Conservation (phyloP, 2,329 filamentous ascomycete genomes). For the Beauveria sp. region DNA sequence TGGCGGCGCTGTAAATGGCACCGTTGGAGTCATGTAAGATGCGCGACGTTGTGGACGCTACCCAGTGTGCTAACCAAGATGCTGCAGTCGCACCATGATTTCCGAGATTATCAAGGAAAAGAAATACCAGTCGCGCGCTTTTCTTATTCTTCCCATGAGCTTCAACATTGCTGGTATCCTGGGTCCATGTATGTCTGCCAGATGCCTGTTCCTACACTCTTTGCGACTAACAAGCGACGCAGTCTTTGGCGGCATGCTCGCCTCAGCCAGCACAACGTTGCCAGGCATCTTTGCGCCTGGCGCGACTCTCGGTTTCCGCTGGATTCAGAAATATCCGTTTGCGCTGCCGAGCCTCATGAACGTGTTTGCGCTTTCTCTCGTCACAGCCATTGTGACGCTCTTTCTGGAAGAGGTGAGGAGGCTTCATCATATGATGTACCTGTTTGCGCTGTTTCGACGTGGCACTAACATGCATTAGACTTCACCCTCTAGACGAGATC, state of each 20-base stretch:
- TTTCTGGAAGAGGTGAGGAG: conserved; percentile 56
- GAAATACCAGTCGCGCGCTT: conserved; percentile 40
- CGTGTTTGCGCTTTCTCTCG: conserved; percentile 48
- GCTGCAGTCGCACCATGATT: conserved; percentile 36
- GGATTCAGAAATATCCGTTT: conserved; percentile 61
- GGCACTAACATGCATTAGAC: conserved; percentile 28
- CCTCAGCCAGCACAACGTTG: conserved; percentile 56
- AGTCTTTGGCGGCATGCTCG: conserved; percentile 58
- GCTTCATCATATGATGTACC: background rate
- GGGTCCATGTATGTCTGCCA: conserved; percentile 31
- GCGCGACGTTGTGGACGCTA: background rate
- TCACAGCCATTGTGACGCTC: conserved; percentile 48
- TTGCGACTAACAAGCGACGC: background rate
- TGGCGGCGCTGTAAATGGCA: conserved; percentile 50
- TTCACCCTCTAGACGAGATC: conserved; percentile 35
- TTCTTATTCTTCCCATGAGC: conserved; percentile 39
- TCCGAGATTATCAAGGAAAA: conserved; percentile 41
- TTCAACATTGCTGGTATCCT: conserved; percentile 40
- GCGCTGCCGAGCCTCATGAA: conserved; percentile 63
- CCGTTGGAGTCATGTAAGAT: conserved; percentile 40
- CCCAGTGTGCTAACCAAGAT: background rate
- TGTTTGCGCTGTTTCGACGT: background rate
- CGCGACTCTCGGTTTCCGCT: conserved; percentile 50
- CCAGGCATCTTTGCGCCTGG: conserved; percentile 55
- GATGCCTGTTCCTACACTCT: background rate